A percentile compares a stretch with the other conserved stretches of the same genome.
Evolutionary conservation across 768 basidiomycete species (phyloP).

Genomic region (Suillus tomentosus): DNA sequence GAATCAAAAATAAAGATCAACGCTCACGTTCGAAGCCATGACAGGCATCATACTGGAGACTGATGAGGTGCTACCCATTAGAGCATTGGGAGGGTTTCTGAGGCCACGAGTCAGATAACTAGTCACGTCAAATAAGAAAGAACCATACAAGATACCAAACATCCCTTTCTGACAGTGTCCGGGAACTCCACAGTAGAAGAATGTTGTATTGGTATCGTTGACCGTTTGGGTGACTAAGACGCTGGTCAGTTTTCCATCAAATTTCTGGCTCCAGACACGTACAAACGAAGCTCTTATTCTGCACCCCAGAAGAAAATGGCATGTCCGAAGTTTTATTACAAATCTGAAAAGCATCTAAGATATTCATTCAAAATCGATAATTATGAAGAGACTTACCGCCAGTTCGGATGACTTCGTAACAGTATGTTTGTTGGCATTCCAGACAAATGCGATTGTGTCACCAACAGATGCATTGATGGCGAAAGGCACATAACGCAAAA

Average conservation of each 20-base stretch:
- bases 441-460: conserved; percentile 75
- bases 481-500: conserved; percentile 76
- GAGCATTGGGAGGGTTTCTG: conserved; percentile 60
- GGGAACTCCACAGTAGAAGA: conserved; percentile 74
- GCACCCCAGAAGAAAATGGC: conserved; percentile 66
- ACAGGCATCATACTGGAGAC: conserved; percentile 54
- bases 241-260: conserved; percentile 21
- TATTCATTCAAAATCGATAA: neutral
- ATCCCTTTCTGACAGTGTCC: conserved; percentile 81
- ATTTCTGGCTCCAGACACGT: conserved; percentile 24
- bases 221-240: conserved; percentile 64
- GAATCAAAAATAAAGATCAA: conserved; percentile 2
- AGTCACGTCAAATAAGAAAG: neutral
- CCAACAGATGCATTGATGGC: conserved; percentile 74
- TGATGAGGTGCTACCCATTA: conserved; percentile 43
- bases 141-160: conserved; percentile 72
- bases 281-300: conserved; percentile 67
- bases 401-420: conserved; percentile 78
- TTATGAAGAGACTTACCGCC: conserved; percentile 19
- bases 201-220: conserved; percentile 72
- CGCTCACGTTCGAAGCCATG: conserved; percentile 46
- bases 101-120: conserved; percentile 14
- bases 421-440: conserved; percentile 80
- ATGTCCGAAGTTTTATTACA: conserved; percentile 71
- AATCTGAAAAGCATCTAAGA: conserved; percentile 29